Evolutionary conservation across 192 early-diverging fungal genomes (phyloP).

Genomic region (Coemansia sp.): DNA sequence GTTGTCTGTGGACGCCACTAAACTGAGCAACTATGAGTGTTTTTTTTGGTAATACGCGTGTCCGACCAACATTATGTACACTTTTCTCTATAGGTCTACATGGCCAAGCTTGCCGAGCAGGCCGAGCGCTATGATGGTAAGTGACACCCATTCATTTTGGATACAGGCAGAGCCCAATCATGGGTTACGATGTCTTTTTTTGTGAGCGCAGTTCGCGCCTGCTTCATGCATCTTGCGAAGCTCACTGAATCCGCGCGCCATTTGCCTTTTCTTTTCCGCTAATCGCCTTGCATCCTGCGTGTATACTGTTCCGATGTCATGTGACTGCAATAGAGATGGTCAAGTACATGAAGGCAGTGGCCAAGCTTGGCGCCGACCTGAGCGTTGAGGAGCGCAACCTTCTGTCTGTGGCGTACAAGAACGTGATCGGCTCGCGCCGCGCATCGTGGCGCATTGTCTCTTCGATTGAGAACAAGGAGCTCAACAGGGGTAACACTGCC

Average conservation of each 20-base stretch:
- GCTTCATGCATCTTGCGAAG: slow-evolving; percentile 9
- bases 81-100: slow-evolving; percentile 67
- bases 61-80: neutral
- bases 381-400: slow-evolving; percentile 98
- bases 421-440: slow-evolving; percentile 98
- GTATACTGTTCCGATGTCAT: slow-evolving; percentile 25
- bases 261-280: slow-evolving; percentile 2
- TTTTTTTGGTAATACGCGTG: neutral
- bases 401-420: slow-evolving; percentile 99
- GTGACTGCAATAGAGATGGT: slow-evolving; percentile 72
- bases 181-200: neutral
- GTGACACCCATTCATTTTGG: slow-evolving; percentile 14
- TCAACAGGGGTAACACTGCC: slow-evolving; percentile 83
- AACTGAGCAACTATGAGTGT: too few relatives aligned
- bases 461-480: slow-evolving; percentile 99
- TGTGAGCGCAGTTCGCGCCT: slow-evolving; percentile 4
- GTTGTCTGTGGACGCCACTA: too few relatives aligned
- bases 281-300: slow-evolving; percentile 21
- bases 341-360: slow-evolving; percentile 82
- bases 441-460: slow-evolving; percentile 99
- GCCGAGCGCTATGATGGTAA: slow-evolving; percentile 99
- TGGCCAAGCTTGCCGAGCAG: slow-evolving; percentile 98
- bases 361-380: slow-evolving; percentile 87
- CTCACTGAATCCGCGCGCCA: slow-evolving; percentile 6
- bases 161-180: neutral